Base-by-base conservation (phyloP, 2,329 filamentous ascomycete species). In the Ilyonectria sp. region DNA sequence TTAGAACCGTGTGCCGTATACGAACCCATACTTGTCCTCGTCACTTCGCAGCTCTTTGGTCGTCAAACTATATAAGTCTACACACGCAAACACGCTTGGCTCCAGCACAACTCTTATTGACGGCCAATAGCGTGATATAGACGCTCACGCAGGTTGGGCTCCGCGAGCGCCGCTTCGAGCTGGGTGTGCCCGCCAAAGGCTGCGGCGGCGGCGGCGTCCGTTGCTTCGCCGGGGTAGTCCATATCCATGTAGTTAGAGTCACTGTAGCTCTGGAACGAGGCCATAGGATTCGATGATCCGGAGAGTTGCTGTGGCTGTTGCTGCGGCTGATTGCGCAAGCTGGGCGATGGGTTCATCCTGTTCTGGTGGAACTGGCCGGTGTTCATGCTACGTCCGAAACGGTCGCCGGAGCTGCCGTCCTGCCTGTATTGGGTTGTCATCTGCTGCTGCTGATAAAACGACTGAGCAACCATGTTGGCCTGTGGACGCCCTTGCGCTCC, bases 161-260 rank as follows among this genome's bases (percentile, higher is more conserved):
- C 72, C 11, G 61, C 65, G n/a, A 75, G 46, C 10, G 70, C 61
- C 13, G 65, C 71, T 19, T 73, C 69, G 23, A 77, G 69, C 33
- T 71, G 71, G n/a, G 69, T 67, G 17, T 69, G 63, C 23, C 69
- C 71, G 40, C 67, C 57, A 35, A 75, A 73, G 19, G 69, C 69
- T n/a, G 64, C 58, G 11, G 57, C 11, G 11, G 50, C 10, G 4
- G 29, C 31, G n/a, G 50, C 33, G 29, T 35, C 31, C 9, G 49
- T 35, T 8, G 26, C 40, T 33, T 46, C 29, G 46, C 29, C 47
- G 43, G 57, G 31, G 31, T 76, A 75, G 40, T 77, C 72, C 63
- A 78, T 74, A 40, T 74, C 65, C 21, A 76, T 60, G 15, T 77
- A 77, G 53, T 60, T 72, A 40, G 73, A 71, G 29, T 71, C 69